These are phyloP conservation scores for Zygotorulaspora danielsina DNA, from an alignment of 805 yeast genomes.

Conservation along the genomic window DNA sequence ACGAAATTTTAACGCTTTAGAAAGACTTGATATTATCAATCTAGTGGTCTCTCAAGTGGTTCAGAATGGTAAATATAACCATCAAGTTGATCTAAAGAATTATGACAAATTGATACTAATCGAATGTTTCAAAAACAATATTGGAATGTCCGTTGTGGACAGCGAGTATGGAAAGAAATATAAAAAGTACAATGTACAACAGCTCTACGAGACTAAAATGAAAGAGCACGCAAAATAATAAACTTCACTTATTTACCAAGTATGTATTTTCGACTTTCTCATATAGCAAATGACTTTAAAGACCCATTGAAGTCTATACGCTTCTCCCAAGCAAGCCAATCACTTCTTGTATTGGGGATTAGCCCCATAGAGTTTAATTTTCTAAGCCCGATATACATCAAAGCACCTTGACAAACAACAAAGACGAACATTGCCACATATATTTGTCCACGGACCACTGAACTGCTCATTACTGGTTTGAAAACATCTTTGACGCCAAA, in stretches of 20 bases:
- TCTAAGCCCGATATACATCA: constrained; percentile 74
- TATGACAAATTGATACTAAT: constrained; percentile 76
- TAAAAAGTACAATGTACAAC: constrained; percentile 75
- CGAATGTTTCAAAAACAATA: constrained; percentile 81
- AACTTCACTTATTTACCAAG: no score
- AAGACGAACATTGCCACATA: constrained; percentile 45
- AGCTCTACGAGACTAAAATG: constrained; percentile 52
- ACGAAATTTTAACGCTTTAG: constrained; percentile 72
- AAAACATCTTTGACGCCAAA: constrained; percentile 55
- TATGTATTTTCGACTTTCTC: no score
- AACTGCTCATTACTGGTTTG: constrained; percentile 40
- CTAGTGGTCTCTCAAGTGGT: constrained; percentile 71
- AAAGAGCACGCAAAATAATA: constrained; percentile 15
- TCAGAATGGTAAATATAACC: constrained; percentile 51
- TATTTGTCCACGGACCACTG: constrained; percentile 24
- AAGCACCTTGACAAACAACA: constrained; percentile 45
- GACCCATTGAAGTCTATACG: constrained; percentile 29
- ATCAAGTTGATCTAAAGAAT: constrained; percentile 72
- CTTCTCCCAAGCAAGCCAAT: constrained; percentile 87
- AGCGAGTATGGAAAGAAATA: constrained; percentile 49
- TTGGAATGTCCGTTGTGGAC: constrained; percentile 82
- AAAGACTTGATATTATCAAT: constrained; percentile 67
- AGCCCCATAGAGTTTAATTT: constrained; percentile 85
- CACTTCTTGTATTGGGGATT: constrained; percentile 80
- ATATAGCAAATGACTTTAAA: constrained; percentile 25